These are phyloP conservation scores for Heracleum sosnowskyi DNA, from an alignment of 129 eudicot genomes.

Conservation along the genomic window DNA sequence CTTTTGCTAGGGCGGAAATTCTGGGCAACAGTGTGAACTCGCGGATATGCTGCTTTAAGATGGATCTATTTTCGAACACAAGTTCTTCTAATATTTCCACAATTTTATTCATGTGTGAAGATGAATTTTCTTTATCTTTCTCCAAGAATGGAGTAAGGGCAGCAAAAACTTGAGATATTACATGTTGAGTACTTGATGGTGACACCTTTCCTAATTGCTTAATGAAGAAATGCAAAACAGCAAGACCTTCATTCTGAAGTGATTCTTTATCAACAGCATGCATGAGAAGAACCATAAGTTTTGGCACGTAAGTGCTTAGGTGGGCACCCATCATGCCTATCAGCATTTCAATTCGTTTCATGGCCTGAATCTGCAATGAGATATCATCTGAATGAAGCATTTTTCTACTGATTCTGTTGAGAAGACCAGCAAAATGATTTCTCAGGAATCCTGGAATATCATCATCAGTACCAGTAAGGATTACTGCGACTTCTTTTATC, in stretches of 20 bases:
- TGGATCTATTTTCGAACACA: slow-evolving; percentile 60
- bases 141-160: slow-evolving; percentile 90
- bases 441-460: slow-evolving; percentile 90
- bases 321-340: slow-evolving; percentile 92
- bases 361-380: slow-evolving; percentile 84
- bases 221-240: slow-evolving; percentile 72
- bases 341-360: slow-evolving; percentile 81
- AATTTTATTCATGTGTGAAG: slow-evolving; percentile 54
- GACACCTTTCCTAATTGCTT: slow-evolving; percentile 70
- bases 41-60: slow-evolving; percentile 76
- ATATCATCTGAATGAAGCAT: slow-evolving; percentile 81
- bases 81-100: slow-evolving; percentile 84
- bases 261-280: slow-evolving; percentile 72
- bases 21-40: slow-evolving; percentile 87
- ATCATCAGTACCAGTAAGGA: slow-evolving; percentile 68
- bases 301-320: slow-evolving; percentile 87
- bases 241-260: slow-evolving; percentile 78
- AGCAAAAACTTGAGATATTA: slow-evolving; percentile 94
- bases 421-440: slow-evolving; percentile 85
- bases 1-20: slow-evolving; percentile 65
- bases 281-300: slow-evolving; percentile 98
- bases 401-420: slow-evolving; percentile 81
- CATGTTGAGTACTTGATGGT: slow-evolving; percentile 92
- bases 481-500: slow-evolving; percentile 75
- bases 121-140: slow-evolving; percentile 55